Evolutionary conservation across 345 rosid species (phyloP).

Genomic region (Odontarrhena argentea): DNA sequence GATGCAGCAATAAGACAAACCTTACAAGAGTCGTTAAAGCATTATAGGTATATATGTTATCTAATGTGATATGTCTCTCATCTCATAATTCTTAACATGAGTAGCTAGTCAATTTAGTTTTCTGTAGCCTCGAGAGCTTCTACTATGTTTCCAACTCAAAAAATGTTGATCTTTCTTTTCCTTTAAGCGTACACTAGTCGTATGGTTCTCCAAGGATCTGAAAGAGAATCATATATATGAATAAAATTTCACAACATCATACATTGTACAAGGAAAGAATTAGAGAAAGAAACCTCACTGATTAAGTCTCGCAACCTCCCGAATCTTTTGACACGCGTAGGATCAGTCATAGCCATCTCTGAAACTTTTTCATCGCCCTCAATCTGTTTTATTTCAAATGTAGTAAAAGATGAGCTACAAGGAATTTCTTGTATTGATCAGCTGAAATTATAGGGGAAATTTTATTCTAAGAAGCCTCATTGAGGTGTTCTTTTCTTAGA

Average conservation of each 20-base stretch:
- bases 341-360: neutral
- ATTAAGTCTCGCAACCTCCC: too few relatives aligned
- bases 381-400: neutral
- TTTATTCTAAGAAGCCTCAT: too few relatives aligned
- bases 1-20: neutral
- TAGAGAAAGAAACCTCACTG: too few relatives aligned
- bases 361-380: neutral
- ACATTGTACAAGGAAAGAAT: neutral
- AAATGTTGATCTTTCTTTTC: constrained; percentile 51
- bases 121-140: neutral
- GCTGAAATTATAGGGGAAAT: neutral
- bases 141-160: constrained; percentile 52
- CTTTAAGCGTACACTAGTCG: constrained; percentile 64
- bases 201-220: constrained; percentile 70
- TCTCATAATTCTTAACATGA: neutral
- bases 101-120: neutral
- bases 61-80: constrained; percentile 45
- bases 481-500: too few relatives aligned
- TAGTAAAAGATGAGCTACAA: neutral
- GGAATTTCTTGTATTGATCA: neutral
- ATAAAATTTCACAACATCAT: neutral
- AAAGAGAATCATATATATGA: constrained; percentile 4
- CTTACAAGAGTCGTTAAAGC: neutral
- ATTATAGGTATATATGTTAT: neutral
- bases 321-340: neutral